Base-by-base conservation (phyloP, 2,329 filamentous ascomycete species). In the Xylaria sp. region DNA sequence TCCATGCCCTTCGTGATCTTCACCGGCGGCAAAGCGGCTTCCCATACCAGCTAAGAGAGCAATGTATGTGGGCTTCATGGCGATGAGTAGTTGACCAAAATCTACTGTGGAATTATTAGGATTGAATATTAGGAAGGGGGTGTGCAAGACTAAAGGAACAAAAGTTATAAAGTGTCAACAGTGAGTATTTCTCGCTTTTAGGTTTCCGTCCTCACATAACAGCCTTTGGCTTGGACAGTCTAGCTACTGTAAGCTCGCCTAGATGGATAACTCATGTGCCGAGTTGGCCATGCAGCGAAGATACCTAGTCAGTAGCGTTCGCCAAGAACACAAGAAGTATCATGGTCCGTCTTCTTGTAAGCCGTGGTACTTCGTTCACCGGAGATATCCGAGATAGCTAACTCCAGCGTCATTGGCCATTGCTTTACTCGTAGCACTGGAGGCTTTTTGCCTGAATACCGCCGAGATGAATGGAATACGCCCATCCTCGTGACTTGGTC, bases 1-100 rank as follows among this genome's bases (percentile, higher is more conserved):
- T 7, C 79, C 79, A 50, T 76, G 76, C 5, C 13, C 41, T 32
- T 69, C 37, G 9, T 54, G 12, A 25, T 71, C 70, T 23, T 68
- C 66, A 8, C 56, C 72, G 32, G 48, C 65, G 54, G 60, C 70
- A 48, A 74, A 68, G 20, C 65, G 63, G 34, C 64, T 59, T 6
- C 70, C 68, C 28, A 74, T 41, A 6, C 51, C 69, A 50, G 65
- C 67, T 37, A 75, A 48, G 37, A 63, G 68, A 25, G 69, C 65
- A 18, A 74, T 50, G 44, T 74, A 70, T 55, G 63, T 68, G 60
- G 70, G 70, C 58, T 68, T 74, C 72, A 75, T 75, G 12, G 64
- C 72, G 23, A 20, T 57, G 48, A 52, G 25, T 48, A 41, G 46
- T 46, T 60, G 18, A 15, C 13, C 1, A 25, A 20, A 28, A 1